These are phyloP conservation scores for Glycyrrhiza uralensis DNA, from an alignment of 306 rosid genomes.

Conservation along the genomic window DNA sequence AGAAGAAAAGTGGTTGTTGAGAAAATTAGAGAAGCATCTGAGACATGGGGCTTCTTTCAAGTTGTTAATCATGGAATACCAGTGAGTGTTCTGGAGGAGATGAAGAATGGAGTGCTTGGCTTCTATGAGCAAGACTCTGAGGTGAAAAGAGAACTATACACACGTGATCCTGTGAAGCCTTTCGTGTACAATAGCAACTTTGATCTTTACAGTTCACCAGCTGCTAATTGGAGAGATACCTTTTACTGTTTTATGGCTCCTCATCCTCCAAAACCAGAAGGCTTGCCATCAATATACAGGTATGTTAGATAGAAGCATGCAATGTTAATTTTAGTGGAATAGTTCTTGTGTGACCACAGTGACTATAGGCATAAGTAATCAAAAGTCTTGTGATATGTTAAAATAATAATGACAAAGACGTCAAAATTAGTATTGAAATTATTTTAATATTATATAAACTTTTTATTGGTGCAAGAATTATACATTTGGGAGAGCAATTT, in stretches of 20 bases:
- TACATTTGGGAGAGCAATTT: not conserved
- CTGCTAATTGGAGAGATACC: conserved; percentile 55
- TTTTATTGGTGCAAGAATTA: no score
- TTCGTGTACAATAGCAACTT: conserved; percentile 35
- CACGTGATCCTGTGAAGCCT: conserved; percentile 20
- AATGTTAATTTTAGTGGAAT: not conserved
- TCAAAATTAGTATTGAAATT: no score
- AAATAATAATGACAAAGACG: no score
- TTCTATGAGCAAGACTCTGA: conserved; percentile 44
- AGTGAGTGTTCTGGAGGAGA: conserved; percentile 29
- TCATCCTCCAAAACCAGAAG: conserved; percentile 40
- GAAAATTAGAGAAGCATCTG: conserved; percentile 26
- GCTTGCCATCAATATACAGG: conserved; percentile 48
- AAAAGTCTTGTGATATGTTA: no score
- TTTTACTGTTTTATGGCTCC: conserved; percentile 33
- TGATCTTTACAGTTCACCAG: conserved; percentile 33
- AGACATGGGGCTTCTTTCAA: conserved; percentile 48
- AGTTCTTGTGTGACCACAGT: no score
- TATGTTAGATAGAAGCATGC: not conserved
- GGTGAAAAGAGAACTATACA: conserved; percentile 31
- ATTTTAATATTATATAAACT: no score
- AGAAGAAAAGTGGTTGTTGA: conserved; percentile 17
- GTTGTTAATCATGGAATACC: conserved; percentile 46
- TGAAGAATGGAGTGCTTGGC: conserved; percentile 32
- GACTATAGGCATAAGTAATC: not conserved